A percentile compares a stretch with the other conserved stretches of the same genome.
Conservation (phyloP, 1,284 basidiomycete species). For the Entoloma clypeatum region DNA sequence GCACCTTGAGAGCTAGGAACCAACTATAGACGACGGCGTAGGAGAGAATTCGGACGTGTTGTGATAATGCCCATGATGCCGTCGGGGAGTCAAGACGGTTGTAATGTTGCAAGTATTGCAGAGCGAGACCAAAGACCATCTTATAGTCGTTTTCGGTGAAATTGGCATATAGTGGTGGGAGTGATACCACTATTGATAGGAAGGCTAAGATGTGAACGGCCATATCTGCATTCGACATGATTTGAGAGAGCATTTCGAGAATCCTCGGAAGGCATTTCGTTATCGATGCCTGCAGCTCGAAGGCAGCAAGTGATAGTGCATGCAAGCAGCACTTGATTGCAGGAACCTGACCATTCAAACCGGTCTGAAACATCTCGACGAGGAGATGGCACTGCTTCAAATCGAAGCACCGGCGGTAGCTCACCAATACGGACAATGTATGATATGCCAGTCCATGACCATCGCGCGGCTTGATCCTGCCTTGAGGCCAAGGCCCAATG, state of each 20-base stretch:
- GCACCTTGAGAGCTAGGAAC: conserved; percentile 90
- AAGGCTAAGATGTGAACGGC: conserved; percentile 96
- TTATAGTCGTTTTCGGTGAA: conserved; percentile 93
- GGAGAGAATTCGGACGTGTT: conserved; percentile 92
- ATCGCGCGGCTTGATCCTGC: conserved; percentile 68
- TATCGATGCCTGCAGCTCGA: conserved; percentile 85
- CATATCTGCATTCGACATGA: conserved; percentile 93
- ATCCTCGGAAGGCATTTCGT: conserved; percentile 80
- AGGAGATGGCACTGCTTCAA: conserved; percentile 66
- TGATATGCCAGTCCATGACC: conserved; percentile 89
- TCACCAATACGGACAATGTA: conserved; percentile 84
- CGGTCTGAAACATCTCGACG: conserved; percentile 81
- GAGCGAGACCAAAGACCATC: conserved; percentile 91
- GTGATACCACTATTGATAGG: conserved; percentile 82
- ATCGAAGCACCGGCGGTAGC: conserved; percentile 83
- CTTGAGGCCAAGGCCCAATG: conserved; percentile 60
- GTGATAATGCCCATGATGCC: conserved; percentile 85
- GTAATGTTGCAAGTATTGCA: conserved; percentile 94
- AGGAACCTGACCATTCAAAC: conserved; percentile 74
- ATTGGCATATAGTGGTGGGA: conserved; percentile 79
- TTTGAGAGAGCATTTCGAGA: conserved; percentile 86
- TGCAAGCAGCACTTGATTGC: conserved; percentile 93
- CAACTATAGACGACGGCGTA: conserved; percentile 94
- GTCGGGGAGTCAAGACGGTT: conserved; percentile 62
- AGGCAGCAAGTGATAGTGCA: conserved; percentile 84